A percentile compares a stretch with the other conserved stretches of the same genome.
Evolutionary conservation across 2,329 filamentous ascomycete species (phyloP).

Genomic region (Nothopassalora personata): DNA sequence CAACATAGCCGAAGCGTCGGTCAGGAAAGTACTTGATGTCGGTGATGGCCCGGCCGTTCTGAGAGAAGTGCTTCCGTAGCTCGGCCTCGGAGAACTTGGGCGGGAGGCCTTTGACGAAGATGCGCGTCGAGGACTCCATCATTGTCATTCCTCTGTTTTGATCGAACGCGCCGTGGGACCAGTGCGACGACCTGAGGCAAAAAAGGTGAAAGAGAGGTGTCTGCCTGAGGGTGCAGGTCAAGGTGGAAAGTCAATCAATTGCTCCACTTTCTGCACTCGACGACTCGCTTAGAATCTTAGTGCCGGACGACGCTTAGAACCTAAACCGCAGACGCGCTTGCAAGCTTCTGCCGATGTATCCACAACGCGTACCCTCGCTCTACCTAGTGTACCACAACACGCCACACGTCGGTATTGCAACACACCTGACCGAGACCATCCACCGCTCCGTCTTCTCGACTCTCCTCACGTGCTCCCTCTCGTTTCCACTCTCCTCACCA

Average conservation of each 20-base stretch:
- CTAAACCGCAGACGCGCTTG: neutral
- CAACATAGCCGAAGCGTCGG: constrained; percentile 90
- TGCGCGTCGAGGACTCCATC: constrained; percentile 67
- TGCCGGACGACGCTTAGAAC: neutral
- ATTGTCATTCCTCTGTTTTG: neutral
- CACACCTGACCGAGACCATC: neutral
- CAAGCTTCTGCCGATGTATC: neutral
- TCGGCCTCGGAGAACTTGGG: constrained; percentile 79
- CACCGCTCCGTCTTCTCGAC: neutral
- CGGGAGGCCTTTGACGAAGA: constrained; percentile 69
- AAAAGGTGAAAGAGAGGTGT: too few species aligned
- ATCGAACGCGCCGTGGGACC: neutral
- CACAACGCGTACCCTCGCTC: neutral
- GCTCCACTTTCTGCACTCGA: neutral
- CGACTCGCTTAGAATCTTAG: neutral
- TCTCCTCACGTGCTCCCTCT: neutral
- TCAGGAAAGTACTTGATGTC: constrained; percentile 88
- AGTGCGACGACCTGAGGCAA: neutral
- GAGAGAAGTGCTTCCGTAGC: constrained; percentile 80
- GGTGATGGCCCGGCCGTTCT: constrained; percentile 67
- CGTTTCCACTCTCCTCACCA: neutral
- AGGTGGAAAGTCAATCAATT: neutral
- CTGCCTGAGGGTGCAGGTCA: too few species aligned
- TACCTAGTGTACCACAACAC: neutral
- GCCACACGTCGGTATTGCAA: neutral